Percentiles rank a stretch among this genome's conserved stretches.
phyloP scores from a whole-genome alignment of 1,284 basidiomycete species.

The Sanghuangporus weigelae region DNA sequence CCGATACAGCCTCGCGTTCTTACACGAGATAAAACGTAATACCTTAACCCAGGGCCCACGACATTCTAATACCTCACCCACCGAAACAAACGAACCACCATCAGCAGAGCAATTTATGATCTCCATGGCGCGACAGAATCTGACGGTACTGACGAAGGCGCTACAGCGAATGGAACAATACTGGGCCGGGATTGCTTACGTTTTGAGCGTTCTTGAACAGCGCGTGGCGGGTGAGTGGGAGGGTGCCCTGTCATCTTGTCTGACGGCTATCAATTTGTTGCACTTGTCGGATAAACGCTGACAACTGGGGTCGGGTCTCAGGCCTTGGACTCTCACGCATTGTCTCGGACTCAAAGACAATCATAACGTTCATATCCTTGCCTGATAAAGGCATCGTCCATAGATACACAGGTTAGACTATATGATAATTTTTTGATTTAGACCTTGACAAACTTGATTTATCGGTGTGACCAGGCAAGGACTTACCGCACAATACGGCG shows the following conservation, averaged over 20 bases:
- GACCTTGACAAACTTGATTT: slow-evolving; percentile 17
- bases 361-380: slow-evolving; percentile 33
- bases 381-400: slow-evolving; percentile 33
- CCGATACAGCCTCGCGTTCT: slow-evolving; percentile 29
- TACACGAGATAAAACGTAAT: slow-evolving; percentile 31
- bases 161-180: slow-evolving; percentile 31
- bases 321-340: background rate
- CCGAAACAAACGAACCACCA: background rate
- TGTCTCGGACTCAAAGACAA: slow-evolving; percentile 18
- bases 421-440: background rate
- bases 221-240: slow-evolving; percentile 20
- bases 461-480: slow-evolving; percentile 4
- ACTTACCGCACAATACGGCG: slow-evolving; percentile 31
- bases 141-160: slow-evolving; percentile 29
- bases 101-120: slow-evolving; percentile 30
- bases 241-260: slow-evolving; percentile 19
- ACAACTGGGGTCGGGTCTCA: background rate
- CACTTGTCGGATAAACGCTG: background rate
- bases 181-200: slow-evolving; percentile 34
- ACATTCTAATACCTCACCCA: background rate
- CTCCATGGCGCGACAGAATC: slow-evolving; percentile 31
- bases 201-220: slow-evolving; percentile 27
- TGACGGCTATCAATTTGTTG: background rate
- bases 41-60: slow-evolving; percentile 10
- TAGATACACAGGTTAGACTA: slow-evolving; percentile 28